Conservation (phyloP, 2,329 filamentous ascomycete genomes). For the Lecanicillium sp. region DNA sequence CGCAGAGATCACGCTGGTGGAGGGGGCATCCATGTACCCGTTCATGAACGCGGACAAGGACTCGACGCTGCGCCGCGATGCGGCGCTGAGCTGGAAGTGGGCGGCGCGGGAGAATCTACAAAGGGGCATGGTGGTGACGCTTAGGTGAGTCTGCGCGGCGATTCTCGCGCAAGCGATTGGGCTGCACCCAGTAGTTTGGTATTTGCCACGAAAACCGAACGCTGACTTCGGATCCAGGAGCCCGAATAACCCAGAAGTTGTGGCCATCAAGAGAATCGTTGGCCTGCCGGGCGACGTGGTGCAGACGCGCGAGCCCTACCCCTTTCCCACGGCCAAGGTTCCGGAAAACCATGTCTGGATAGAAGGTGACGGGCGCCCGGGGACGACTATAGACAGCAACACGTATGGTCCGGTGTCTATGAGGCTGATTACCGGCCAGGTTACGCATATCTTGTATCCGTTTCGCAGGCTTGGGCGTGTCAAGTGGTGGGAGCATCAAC, state of each 20-base stretch:
- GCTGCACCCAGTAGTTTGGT: too few species aligned
- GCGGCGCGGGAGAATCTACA: slow-evolving; percentile 51
- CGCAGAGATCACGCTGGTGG: slow-evolving; percentile 51
- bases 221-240: slow-evolving; percentile 45
- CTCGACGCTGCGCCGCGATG: slow-evolving; percentile 46
- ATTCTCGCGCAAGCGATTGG: neutral
- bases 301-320: slow-evolving; percentile 56
- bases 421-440: slow-evolving; percentile 67
- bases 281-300: slow-evolving; percentile 76
- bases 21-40: slow-evolving; percentile 69
- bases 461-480: slow-evolving; percentile 52
- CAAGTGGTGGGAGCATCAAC: slow-evolving; percentile 49
- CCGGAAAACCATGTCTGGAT: slow-evolving; percentile 90
- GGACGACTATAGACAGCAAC: slow-evolving; percentile 76
- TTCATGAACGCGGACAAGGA: slow-evolving; percentile 64
- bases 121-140: slow-evolving; percentile 69
- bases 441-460: slow-evolving; percentile 68
- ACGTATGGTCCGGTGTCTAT: slow-evolving; percentile 79
- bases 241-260: slow-evolving; percentile 61
- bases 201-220: neutral
- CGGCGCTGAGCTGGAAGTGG: slow-evolving; percentile 55
- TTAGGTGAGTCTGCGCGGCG: slow-evolving; percentile 44
- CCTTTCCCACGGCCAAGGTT: slow-evolving; percentile 52
- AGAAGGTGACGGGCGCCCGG: slow-evolving; percentile 75
- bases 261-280: slow-evolving; percentile 76